Conservation (phyloP, 1,284 basidiomycete species). For the Pulveroboletus sp. region DNA sequence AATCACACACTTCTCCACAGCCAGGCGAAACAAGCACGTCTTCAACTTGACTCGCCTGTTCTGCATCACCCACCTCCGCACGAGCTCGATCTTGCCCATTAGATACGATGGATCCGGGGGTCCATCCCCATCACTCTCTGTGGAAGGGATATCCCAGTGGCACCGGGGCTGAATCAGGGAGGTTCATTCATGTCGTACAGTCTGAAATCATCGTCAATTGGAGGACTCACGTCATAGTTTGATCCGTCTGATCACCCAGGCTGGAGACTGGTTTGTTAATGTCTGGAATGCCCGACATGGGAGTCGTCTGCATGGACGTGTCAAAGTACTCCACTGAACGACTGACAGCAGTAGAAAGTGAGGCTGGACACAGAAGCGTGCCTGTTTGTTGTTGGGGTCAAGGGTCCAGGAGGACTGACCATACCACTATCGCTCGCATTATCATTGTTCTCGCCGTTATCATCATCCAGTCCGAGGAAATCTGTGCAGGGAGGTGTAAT, state of each 20-base stretch:
- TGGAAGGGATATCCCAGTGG: not conserved
- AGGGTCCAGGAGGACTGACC: slow-evolving; percentile 30
- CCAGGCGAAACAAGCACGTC: slow-evolving; percentile 63
- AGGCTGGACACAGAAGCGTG: slow-evolving; percentile 28
- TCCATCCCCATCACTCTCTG: slow-evolving; percentile 7
- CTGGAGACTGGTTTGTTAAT: slow-evolving; percentile 26
- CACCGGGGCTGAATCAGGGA: too few species aligned
- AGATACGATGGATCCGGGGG: slow-evolving; percentile 34
- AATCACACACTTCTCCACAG: slow-evolving; percentile 77
- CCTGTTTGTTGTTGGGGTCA: slow-evolving; percentile 31
- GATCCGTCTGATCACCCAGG: slow-evolving; percentile 30
- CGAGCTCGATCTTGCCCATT: slow-evolving; percentile 59
- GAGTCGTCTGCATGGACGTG: slow-evolving; percentile 21
- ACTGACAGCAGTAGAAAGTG: slow-evolving; percentile 24
- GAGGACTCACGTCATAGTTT: slow-evolving; percentile 33
- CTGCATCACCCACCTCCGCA: slow-evolving; percentile 61
- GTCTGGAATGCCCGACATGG: slow-evolving; percentile 25
- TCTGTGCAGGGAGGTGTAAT: slow-evolving; percentile 18
- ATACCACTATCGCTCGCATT: slow-evolving; percentile 30
- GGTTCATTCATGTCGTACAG: too few species aligned
- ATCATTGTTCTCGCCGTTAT: slow-evolving; percentile 16
- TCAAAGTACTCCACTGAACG: slow-evolving; percentile 29
- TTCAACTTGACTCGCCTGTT: slow-evolving; percentile 80
- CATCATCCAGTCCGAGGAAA: slow-evolving; percentile 23
- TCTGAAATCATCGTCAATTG: slow-evolving; percentile 22